Base-by-base conservation (phyloP, 352 stramenopile species). In the Pythium vanterpoolii region DNA sequence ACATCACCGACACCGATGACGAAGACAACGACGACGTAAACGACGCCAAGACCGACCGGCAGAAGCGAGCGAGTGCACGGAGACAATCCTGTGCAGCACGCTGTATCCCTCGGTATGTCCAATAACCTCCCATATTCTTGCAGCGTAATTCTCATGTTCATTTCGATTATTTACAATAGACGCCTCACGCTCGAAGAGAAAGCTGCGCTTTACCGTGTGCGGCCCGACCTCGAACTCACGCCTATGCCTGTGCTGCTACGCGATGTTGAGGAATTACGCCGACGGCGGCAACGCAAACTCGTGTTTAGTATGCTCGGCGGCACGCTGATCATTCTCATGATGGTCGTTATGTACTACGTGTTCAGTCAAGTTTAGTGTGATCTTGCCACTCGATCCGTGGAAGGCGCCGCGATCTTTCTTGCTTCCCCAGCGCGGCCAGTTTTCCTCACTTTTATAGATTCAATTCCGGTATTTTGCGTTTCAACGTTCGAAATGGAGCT, bases 321-420 rank as follows among this genome's bases (percentile, higher is more conserved):
- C 42, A 76, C 75, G 48, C 76, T 92, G 55, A 65, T 89, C 40
- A 49, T 89, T 43, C 61, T 90, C 60, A 85, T 89, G 72, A 72
- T 92, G 63, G 68, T 90, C 40, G 76, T 92, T 45, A 86, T 87
- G 58, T 92, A 89, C 74, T 92, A 90, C 64, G 68, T 89, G 63
- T 73, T 89, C 39, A 71, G 38, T 33, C 63, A 71, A 33, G 63
- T 59, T n/a, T 65, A 55, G 52, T 23, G 16, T 21, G 13, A 43
- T 43, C 11, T 43, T 36, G 31, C 6, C 31, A 36, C 31, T 36
- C 6, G 6, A 36, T 13, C 11, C 6, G 31, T 11, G 31, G 31
- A 36, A 36, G 11, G 11, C 31, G 31, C 31, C 31, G 31, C 6
- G 31, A 6, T 43, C 13, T 43, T 43, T 39, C 33, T 39, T 39